Percentiles rank a stretch among this genome's conserved stretches.
Conservation (phyloP, 1,284 basidiomycete genomes). For the Cryptococcus hybrid region DNA sequence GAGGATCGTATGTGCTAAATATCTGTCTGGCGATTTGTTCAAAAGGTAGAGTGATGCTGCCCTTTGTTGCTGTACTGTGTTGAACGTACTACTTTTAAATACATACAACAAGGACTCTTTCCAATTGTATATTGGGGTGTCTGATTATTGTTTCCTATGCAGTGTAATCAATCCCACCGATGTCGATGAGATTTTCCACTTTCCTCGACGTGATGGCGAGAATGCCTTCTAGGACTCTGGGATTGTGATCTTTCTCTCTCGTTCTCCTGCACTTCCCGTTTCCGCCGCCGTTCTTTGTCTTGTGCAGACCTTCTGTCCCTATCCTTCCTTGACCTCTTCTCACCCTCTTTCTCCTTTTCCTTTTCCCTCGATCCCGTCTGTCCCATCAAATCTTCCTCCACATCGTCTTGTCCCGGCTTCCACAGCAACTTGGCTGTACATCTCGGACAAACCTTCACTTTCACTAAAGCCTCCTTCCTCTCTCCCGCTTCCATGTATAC, state of each 20-base stretch:
- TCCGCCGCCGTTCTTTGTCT: background rate
- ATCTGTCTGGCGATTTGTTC: background rate
- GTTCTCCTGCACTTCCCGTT: background rate
- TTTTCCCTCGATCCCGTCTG: background rate
- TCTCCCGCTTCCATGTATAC: constrained; percentile 75
- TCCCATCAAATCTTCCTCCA: constrained; percentile 2
- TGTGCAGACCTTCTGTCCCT: background rate
- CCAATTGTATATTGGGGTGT: background rate
- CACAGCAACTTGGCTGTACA: constrained; percentile 82
- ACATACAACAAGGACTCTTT: background rate
- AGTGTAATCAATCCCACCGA: too few relatives aligned
- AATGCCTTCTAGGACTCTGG: too few relatives aligned
- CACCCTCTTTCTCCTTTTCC: background rate
- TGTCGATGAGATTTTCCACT: too few relatives aligned
- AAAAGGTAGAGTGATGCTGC: too few relatives aligned
- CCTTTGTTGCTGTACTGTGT: background rate
- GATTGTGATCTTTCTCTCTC: too few relatives aligned
- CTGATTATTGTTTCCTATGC: background rate
- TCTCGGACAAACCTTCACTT: constrained; percentile 74
- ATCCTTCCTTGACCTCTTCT: background rate
- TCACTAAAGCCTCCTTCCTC: constrained; percentile 76
- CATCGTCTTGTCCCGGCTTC: constrained; percentile 65
- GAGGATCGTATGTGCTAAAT: background rate
- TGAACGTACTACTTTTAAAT: background rate
- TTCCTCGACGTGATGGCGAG: too few relatives aligned